These are phyloP conservation scores for Xylaria venustula DNA, from an alignment of 495 filamentous ascomycete genomes.

Conservation along the genomic window DNA sequence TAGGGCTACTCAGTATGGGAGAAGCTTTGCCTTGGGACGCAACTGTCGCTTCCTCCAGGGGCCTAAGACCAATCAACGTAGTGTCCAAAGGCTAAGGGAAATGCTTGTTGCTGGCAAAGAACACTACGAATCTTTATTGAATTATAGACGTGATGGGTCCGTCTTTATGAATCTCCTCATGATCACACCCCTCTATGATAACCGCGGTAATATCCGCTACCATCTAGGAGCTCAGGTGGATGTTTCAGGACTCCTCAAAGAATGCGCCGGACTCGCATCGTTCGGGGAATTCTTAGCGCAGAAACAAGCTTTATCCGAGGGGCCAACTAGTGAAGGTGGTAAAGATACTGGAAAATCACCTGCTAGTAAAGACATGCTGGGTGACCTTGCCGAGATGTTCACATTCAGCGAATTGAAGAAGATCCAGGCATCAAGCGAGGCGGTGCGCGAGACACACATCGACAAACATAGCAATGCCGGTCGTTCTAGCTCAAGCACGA, in stretches of 20 bases:
- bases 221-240: slow-evolving; percentile 65
- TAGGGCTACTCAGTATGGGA: slow-evolving; percentile 61
- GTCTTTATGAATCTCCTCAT: slow-evolving; percentile 70
- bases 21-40: slow-evolving; percentile 55
- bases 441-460: slow-evolving; percentile 52
- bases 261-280: slow-evolving; percentile 56
- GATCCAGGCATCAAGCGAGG: slow-evolving; percentile 53
- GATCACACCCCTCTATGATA: slow-evolving; percentile 61
- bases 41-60: slow-evolving; percentile 67
- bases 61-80: slow-evolving; percentile 50
- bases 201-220: slow-evolving; percentile 56
- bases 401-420: slow-evolving; percentile 54
- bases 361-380: slow-evolving; percentile 36
- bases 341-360: slow-evolving; percentile 18
- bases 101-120: slow-evolving; percentile 57
- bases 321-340: background rate
- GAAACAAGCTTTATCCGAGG: slow-evolving; percentile 27
- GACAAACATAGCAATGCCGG: slow-evolving; percentile 38
- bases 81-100: slow-evolving; percentile 55
- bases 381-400: slow-evolving; percentile 61
- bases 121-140: slow-evolving; percentile 65
- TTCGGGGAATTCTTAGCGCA: slow-evolving; percentile 41
- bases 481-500: slow-evolving; percentile 13
- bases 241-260: slow-evolving; percentile 57
- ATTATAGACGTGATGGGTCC: slow-evolving; percentile 64